Evolutionary conservation across 2,329 filamentous ascomycete species (phyloP).

Genomic region (Pseudogymnoascus sp.): DNA sequence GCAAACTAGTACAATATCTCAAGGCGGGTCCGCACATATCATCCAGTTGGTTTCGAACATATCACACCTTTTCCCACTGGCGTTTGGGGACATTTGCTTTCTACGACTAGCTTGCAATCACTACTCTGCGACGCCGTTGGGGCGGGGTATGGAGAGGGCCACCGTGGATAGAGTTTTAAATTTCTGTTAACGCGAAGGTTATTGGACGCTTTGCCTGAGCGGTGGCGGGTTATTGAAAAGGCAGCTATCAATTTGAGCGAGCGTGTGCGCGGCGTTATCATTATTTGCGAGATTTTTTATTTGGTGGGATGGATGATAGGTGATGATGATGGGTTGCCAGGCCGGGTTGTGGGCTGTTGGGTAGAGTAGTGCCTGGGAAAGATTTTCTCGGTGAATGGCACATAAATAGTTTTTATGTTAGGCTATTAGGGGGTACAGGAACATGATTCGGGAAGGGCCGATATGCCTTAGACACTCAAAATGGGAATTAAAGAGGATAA

Average conservation of each 20-base stretch:
- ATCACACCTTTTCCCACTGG: background rate
- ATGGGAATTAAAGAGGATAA: background rate
- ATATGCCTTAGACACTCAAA: background rate
- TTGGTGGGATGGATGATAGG: background rate
- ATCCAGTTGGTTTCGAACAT: constrained; percentile 6
- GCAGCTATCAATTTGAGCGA: constrained; percentile 3
- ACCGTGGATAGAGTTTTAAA: constrained; percentile 3
- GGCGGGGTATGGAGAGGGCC: background rate
- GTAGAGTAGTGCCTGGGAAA: background rate
- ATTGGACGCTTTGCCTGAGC: constrained; percentile 5
- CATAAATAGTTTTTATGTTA: constrained; percentile 1
- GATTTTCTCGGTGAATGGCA: background rate
- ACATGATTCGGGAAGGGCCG: background rate
- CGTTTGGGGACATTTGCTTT: background rate
- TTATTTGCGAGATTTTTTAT: constrained; percentile 5
- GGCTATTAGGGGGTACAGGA: background rate
- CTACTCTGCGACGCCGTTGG: background rate
- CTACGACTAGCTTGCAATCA: background rate
- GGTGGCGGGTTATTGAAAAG: background rate
- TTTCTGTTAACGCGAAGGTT: background rate
- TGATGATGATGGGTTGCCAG: background rate
- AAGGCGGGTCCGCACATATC: constrained; percentile 7
- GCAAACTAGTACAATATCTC: background rate
- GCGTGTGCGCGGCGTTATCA: constrained; percentile 3
- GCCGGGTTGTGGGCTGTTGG: background rate